Evolutionary conservation across 768 basidiomycete genomes (phyloP).

Genomic region (Boletus rubroflammeus): DNA sequence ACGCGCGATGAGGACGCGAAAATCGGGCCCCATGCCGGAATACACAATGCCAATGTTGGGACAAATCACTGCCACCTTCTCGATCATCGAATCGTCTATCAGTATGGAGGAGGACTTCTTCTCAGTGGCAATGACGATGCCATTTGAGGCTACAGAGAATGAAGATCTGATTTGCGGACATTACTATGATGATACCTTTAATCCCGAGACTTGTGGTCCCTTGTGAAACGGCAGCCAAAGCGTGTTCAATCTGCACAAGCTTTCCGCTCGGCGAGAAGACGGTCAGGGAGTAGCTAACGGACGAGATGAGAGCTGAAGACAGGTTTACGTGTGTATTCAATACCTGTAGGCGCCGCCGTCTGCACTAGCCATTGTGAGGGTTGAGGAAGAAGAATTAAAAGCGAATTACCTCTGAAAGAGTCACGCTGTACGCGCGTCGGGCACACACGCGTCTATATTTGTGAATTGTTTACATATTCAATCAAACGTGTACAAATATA

Average conservation of each 20-base stretch:
- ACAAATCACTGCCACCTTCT: slow-evolving; percentile 95
- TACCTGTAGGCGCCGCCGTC: slow-evolving; percentile 81
- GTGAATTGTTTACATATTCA: slow-evolving; percentile 15
- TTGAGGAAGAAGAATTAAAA: slow-evolving; percentile 19
- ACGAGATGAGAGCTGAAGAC: slow-evolving; percentile 17
- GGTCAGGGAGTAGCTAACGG: slow-evolving; percentile 89
- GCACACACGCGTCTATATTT: slow-evolving; percentile 30
- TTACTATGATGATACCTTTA: slow-evolving; percentile 64
- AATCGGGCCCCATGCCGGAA: slow-evolving; percentile 99
- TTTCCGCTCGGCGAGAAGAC: slow-evolving; percentile 99
- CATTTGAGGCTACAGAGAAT: slow-evolving; percentile 79
- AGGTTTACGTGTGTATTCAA: slow-evolving; percentile 15
- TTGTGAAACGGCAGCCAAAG: slow-evolving; percentile 90
- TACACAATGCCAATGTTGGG: slow-evolving; percentile 99
- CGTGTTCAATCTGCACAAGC: slow-evolving; percentile 99
- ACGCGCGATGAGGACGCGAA: slow-evolving; percentile 87
- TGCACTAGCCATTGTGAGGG: slow-evolving; percentile 65
- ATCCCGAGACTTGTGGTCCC: slow-evolving; percentile 98
- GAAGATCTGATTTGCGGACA: slow-evolving; percentile 21
- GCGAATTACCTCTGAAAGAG: slow-evolving; percentile 6
- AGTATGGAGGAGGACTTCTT: slow-evolving; percentile 98
- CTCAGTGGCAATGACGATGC: slow-evolving; percentile 98
- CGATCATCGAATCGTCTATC: slow-evolving; percentile 96
- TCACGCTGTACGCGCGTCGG: slow-evolving; percentile 26
- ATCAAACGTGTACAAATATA: slow-evolving; percentile 21